Evolutionary conservation across 2,329 filamentous ascomycete genomes (phyloP), one percentile per base, ranked within the genome.

Genomic region (Nothophaeocryptopus gaeumannii): DNA sequence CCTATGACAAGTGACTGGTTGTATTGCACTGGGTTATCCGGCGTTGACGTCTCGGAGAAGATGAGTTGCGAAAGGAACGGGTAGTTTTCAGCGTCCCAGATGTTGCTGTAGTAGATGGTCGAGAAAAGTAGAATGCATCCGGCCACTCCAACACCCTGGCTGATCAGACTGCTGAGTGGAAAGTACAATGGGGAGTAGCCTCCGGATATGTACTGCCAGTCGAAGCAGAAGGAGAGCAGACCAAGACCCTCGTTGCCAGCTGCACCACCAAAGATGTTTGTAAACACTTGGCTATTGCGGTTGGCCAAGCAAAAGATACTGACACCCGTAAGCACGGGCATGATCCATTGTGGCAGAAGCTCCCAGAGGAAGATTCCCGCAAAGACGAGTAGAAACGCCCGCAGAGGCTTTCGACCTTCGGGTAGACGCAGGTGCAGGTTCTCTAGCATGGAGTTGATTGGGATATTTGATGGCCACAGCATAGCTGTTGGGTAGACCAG

Each of bases 401-500:
- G 65, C 31, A 77, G 59, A 3, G 39, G 39, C 1, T 67, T 67
- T 45, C 70, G 67, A 20, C 62, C 55, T 32, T 41, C 39, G 5
- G 39, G 39, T 5, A 41, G 12, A 10, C 39, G 39, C 3, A 41
- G 29, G 47, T 74, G 72, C 8, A 74, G 56, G n/a, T 69, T 68
- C 50, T 74, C 68, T 12, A 74, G 59, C 36, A 74, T 55, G 8
- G 67, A 66, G n/a, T 59, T 67, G 29, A 72, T 55, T 0, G 67
- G 70, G 11, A 72, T 54, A 32, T 66, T 67, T n/a, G 16, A 13
- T 16, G 89, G 89, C 89, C 89, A 95, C 36, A 95, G 89, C 88
- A 95, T 93, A 51, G 88, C 86, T 55, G 86, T 87, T 0, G 89
- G 89, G 14, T 87, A 82, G 31, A 95, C 89, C 5, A 95, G 76